A percentile compares a stretch with the other conserved stretches of the same genome.
Conservation (phyloP, 352 stramenopile genomes). For the Phytopythium aichiense region DNA sequence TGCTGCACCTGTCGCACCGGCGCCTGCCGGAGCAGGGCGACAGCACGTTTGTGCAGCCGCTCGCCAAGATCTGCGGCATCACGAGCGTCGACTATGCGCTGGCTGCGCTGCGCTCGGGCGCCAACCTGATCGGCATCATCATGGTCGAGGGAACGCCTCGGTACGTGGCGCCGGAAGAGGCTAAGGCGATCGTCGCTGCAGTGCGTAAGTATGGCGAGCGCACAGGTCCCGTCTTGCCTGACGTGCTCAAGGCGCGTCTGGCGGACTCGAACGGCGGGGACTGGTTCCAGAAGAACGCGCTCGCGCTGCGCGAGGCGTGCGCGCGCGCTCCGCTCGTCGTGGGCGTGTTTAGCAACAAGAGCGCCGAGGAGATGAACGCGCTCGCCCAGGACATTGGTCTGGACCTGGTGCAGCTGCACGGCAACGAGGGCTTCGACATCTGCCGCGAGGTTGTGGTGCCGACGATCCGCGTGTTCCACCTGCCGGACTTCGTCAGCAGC, state of each 20-base stretch:
- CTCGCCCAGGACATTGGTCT: conserved; percentile 89
- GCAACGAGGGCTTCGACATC: conserved; percentile 91
- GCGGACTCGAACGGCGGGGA: conserved; percentile 26
- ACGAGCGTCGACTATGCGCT: conserved; percentile 93
- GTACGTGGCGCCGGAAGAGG: conserved; percentile 75
- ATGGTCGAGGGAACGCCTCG: conserved; percentile 93
- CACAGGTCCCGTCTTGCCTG: conserved; percentile 47
- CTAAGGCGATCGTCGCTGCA: conserved; percentile 87
- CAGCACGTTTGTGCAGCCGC: conserved; percentile 28
- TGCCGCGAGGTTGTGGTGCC: conserved; percentile 83
- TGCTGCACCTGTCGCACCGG: conserved; percentile 34
- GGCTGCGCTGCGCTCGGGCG: conserved; percentile 86
- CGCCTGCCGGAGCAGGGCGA: conserved; percentile 27
- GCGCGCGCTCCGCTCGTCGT: conserved; percentile 86
- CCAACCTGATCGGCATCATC: conserved; percentile 97
- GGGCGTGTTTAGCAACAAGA: conserved; percentile 97
- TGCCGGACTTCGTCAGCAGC: conserved; percentile 80
- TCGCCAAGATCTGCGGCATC: conserved; percentile 95
- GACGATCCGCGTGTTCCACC: conserved; percentile 91
- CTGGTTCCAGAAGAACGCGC: conserved; percentile 81
- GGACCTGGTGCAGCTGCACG: conserved; percentile 98
- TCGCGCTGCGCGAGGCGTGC: conserved; percentile 60
- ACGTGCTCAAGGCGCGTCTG: conserved; percentile 34
- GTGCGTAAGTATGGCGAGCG: conserved; percentile 95
- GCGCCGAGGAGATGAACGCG: conserved; percentile 87